These are phyloP conservation scores for Euphorbia celastroides DNA, from an alignment of 441 rosid species.

Conservation along the genomic window DNA sequence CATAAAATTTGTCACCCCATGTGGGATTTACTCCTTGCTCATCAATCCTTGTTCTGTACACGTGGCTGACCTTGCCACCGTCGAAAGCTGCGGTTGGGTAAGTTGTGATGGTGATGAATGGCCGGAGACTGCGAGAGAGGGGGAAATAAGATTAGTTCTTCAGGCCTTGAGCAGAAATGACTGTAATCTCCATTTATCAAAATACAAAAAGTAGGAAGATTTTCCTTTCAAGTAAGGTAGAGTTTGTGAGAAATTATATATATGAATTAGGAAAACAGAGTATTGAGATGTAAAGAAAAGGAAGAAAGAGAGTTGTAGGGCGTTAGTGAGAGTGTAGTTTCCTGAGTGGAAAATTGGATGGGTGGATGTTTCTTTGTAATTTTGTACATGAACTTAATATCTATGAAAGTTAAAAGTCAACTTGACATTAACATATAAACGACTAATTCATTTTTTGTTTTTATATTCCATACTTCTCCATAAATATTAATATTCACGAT, in stretches of 20 bases:
- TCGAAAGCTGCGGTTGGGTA: neutral
- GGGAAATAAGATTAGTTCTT: conserved; percentile 23
- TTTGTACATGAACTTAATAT: neutral
- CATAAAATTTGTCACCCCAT: conserved; percentile 49
- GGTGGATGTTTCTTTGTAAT: conserved; percentile 15
- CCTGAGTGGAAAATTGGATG: conserved; percentile 9
- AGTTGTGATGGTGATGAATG: conserved; percentile 44
- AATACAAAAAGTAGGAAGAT: too few relatives aligned
- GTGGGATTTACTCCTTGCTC: conserved; percentile 38
- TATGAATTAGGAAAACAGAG: too few relatives aligned
- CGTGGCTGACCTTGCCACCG: conserved; percentile 9
- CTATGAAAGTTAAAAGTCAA: neutral
- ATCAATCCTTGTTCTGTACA: conserved; percentile 34
- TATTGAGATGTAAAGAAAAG: neutral
- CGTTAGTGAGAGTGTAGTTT: conserved; percentile 12
- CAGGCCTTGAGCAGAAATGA: conserved; percentile 52
- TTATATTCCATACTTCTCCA: too few relatives aligned
- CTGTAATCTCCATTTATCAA: conserved; percentile 39
- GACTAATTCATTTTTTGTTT: too few relatives aligned
- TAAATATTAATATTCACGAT: too few relatives aligned
- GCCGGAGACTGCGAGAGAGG: conserved; percentile 38
- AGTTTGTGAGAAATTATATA: neutral
- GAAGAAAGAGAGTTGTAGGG: conserved; percentile 3
- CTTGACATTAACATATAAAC: neutral
- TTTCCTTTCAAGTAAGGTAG: neutral